These are phyloP conservation scores for Murraya koenigii DNA, from an alignment of 345 rosid genomes.

Conservation along the genomic window DNA sequence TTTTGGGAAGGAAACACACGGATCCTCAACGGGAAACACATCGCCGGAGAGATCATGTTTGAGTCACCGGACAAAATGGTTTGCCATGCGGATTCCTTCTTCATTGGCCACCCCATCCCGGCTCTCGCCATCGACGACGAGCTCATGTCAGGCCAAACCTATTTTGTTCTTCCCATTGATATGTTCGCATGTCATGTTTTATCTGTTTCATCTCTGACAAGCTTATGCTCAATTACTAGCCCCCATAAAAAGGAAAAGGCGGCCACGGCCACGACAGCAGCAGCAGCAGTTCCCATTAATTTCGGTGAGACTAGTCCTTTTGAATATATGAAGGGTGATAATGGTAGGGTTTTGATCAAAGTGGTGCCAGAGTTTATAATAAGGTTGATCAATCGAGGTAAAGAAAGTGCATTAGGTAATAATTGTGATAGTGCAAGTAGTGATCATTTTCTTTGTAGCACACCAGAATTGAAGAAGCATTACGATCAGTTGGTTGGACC, in stretches of 20 bases:
- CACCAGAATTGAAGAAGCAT: slow-evolving; percentile 91
- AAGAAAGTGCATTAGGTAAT: slow-evolving; percentile 5
- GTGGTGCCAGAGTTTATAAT: slow-evolving; percentile 52
- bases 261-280: neutral
- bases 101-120: slow-evolving; percentile 76
- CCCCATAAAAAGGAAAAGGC: slow-evolving; percentile 11
- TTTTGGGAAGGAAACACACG: slow-evolving; percentile 61
- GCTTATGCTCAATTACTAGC: slow-evolving; percentile 39
- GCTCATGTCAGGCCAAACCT: slow-evolving; percentile 66
- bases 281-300: slow-evolving; percentile 24
- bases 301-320: slow-evolving; percentile 54
- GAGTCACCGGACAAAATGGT: slow-evolving; percentile 77
- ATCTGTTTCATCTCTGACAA: slow-evolving; percentile 59
- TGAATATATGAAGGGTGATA: slow-evolving; percentile 40
- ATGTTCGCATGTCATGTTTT: slow-evolving; percentile 48
- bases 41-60: slow-evolving; percentile 94
- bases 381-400: slow-evolving; percentile 31
- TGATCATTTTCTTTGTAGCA: slow-evolving; percentile 55
- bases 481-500: slow-evolving; percentile 72
- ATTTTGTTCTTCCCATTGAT: slow-evolving; percentile 78
- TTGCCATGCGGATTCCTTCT: slow-evolving; percentile 84
- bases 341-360: slow-evolving; percentile 56
- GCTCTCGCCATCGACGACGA: slow-evolving; percentile 63
- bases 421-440: slow-evolving; percentile 2
- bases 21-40: slow-evolving; percentile 47